Conservation (phyloP, 371 early-diverging fungal species). For the Quaeritorhiza haematococci region DNA sequence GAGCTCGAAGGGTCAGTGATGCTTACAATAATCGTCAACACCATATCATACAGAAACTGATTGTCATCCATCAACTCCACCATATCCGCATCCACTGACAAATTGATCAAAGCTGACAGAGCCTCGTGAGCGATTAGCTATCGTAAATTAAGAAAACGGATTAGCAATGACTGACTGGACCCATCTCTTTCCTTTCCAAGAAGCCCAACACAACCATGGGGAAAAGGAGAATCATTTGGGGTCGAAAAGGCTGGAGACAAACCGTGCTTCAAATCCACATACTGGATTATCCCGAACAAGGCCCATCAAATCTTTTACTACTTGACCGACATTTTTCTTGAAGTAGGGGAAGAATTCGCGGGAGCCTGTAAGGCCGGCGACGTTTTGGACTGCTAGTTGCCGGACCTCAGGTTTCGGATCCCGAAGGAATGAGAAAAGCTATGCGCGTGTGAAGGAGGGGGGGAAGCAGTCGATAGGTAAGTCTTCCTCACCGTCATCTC, state of each 20-base stretch:
- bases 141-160: constrained; percentile 1
- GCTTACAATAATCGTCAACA: constrained; percentile 41
- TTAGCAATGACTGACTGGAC: constrained; percentile 6
- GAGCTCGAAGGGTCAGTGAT: too few relatives aligned
- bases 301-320: constrained; percentile 65
- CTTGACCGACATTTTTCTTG: constrained; percentile 48
- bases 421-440: constrained; percentile 59
- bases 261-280: constrained; percentile 20
- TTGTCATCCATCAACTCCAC: constrained; percentile 59
- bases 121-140: constrained; percentile 82
- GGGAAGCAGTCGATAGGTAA: not conserved
- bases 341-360: constrained; percentile 62
- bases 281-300: constrained; percentile 69
- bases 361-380: constrained; percentile 65
- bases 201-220: not conserved
- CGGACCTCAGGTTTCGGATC: constrained; percentile 65
- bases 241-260: too few relatives aligned
- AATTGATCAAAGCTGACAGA: constrained; percentile 73
- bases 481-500: not conserved
- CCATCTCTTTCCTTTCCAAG: not conserved
- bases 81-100: constrained; percentile 63
- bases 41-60: constrained; percentile 59
- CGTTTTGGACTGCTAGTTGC: constrained; percentile 72
- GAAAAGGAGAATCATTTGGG: not conserved
- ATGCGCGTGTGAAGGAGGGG: not conserved